A percentile compares a stretch with the other conserved stretches of the same genome.
Conservation (phyloP, 768 basidiomycete species). For the Serendipita vermifera region DNA sequence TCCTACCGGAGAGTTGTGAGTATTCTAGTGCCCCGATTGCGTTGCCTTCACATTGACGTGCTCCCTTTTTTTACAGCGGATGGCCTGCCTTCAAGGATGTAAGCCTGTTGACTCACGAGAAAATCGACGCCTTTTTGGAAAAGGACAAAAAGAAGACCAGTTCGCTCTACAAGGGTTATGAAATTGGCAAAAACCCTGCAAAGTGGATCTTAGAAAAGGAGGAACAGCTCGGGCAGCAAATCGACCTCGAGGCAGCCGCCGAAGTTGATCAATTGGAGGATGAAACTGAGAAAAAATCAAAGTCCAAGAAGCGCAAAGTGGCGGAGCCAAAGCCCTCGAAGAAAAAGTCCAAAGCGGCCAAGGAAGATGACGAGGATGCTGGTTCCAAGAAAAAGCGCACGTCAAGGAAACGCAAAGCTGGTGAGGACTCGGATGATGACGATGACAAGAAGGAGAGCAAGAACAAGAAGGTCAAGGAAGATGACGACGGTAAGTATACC, state of each 20-base stretch:
- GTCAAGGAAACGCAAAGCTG: constrained; percentile 48
- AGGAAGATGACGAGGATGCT: constrained; percentile 27
- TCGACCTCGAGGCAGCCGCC: constrained; percentile 39
- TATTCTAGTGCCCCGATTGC: constrained; percentile 17
- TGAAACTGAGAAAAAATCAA: constrained; percentile 29
- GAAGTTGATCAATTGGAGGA: constrained; percentile 55
- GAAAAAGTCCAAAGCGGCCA: constrained; percentile 31
- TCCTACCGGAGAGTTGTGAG: constrained; percentile 88
- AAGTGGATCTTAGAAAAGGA: constrained; percentile 43
- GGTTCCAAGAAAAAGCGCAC: constrained; percentile 31
- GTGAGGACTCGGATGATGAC: constrained; percentile 15
- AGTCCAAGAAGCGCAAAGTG: constrained; percentile 2
- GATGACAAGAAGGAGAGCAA: constrained; percentile 23
- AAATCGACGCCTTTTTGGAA: constrained; percentile 72
- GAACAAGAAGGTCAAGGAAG: constrained; percentile 40
- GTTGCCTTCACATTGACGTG: constrained; percentile 14
- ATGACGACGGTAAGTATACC: constrained; percentile 40
- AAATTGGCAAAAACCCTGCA: constrained; percentile 58
- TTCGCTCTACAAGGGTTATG: constrained; percentile 55
- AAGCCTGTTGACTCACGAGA: constrained; percentile 57
- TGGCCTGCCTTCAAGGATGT: constrained; percentile 80
- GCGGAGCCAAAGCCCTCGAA: neutral
- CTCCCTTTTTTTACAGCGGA: constrained; percentile 36
- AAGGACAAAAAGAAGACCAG: constrained; percentile 64
- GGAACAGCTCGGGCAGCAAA: constrained; percentile 24